Evolutionary conservation across 1,284 basidiomycete species (phyloP).

Genomic region (Mrakiaceae sp.): DNA sequence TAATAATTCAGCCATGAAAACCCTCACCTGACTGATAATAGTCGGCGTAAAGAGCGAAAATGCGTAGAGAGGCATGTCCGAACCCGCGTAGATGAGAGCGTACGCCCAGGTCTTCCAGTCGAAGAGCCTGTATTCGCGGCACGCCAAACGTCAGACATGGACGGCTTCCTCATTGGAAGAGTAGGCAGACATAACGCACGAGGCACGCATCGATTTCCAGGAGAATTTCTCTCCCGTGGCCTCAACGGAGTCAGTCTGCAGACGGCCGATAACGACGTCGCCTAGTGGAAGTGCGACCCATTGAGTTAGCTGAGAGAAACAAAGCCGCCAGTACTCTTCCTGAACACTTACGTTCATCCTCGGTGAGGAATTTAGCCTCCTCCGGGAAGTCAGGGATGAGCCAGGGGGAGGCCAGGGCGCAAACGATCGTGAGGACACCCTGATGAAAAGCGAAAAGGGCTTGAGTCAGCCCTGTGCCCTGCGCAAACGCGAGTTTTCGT

Average conservation of each 20-base stretch:
- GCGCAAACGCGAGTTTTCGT: too few relatives aligned
- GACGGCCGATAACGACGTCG: conserved; percentile 9
- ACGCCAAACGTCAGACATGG: too few relatives aligned
- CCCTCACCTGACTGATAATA: conserved; percentile 4
- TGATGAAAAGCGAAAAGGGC: neutral
- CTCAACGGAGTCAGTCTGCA: neutral
- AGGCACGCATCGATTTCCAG: neutral
- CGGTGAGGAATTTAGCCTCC: conserved; percentile 3
- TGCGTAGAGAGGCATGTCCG: conserved; percentile 9
- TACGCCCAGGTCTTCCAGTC: too few relatives aligned
- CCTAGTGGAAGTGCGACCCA: neutral
- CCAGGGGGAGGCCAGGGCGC: neutral
- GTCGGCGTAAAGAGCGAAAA: conserved; percentile 11
- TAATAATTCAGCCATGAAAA: too few relatives aligned
- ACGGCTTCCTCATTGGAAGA: neutral
- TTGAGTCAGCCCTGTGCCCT: too few relatives aligned
- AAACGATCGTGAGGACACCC: conserved; percentile 8
- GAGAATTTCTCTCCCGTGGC: conserved; percentile 9
- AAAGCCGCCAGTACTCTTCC: neutral
- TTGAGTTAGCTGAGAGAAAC: too few relatives aligned
- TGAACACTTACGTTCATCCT: neutral
- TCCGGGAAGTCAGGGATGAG: conserved; percentile 13
- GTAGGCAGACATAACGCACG: neutral
- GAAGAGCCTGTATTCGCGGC: too few relatives aligned
- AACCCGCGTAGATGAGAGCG: neutral